A percentile compares a stretch with the other conserved stretches of the same genome.
phyloP scores from a whole-genome alignment of 768 basidiomycete genomes.

The Podaxis sp. region DNA sequence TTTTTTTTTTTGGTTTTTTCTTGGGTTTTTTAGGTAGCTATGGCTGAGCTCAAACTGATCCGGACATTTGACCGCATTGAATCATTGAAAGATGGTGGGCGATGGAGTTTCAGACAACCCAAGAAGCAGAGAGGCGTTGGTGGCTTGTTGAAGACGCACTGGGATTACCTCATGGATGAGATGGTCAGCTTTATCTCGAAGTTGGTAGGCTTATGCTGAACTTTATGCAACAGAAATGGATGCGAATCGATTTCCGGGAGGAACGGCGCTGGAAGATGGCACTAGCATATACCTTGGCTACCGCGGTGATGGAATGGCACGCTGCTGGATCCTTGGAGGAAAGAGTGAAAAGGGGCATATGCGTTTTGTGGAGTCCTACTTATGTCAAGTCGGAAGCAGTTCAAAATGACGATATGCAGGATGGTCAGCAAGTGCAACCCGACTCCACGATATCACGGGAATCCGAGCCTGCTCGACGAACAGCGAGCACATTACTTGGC shows the following conservation, averaged over 20 bases:
- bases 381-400: constrained; percentile 30
- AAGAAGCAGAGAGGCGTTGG: constrained; percentile 87
- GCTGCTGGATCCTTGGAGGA: constrained; percentile 60
- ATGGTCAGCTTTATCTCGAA: constrained; percentile 55
- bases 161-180: constrained; percentile 96
- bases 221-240: constrained; percentile 72
- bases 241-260: constrained; percentile 92
- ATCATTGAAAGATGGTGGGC: constrained; percentile 66
- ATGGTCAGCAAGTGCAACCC: constrained; percentile 23
- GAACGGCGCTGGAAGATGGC: constrained; percentile 91
- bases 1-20: background rate
- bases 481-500: constrained; percentile 31
- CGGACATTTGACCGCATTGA: constrained; percentile 86
- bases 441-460: constrained; percentile 16
- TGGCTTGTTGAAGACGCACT: constrained; percentile 75
- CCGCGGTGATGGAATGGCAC: constrained; percentile 87
- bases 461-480: constrained; percentile 13
- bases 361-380: constrained; percentile 58
- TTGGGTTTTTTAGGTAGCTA: constrained; percentile 58
- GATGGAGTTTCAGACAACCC: constrained; percentile 93
- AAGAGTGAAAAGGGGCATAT: constrained; percentile 61
- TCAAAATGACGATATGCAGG: constrained; percentile 27
- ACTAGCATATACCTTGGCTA: constrained; percentile 77
- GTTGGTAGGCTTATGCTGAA: constrained; percentile 2
- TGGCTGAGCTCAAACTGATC: constrained; percentile 71